These are phyloP conservation scores for Thermoascus crustaceus DNA, from an alignment of 2,329 filamentous ascomycete genomes.

Conservation along the genomic window DNA sequence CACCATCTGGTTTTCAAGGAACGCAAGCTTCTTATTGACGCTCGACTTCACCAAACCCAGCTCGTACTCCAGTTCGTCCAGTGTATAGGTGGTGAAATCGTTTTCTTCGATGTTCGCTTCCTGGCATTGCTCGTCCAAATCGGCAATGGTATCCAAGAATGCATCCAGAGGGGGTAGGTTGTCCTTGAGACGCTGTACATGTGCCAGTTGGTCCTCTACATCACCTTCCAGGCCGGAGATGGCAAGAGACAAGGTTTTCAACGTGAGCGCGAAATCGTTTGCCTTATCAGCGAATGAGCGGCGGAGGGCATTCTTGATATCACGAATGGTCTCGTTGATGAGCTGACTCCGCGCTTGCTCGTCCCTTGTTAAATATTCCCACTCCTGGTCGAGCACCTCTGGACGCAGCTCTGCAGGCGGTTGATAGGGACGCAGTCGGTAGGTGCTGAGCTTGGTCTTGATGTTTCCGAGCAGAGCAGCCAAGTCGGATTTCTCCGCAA, in stretches of 20 bases:
- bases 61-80: slow-evolving; percentile 93
- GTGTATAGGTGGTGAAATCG: slow-evolving; percentile 98
- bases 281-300: slow-evolving; percentile 95
- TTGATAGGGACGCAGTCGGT: slow-evolving; percentile 81
- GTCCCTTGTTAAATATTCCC: slow-evolving; percentile 68
- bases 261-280: slow-evolving; percentile 90
- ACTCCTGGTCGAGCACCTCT: slow-evolving; percentile 74
- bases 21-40: slow-evolving; percentile 91
- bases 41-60: slow-evolving; percentile 82
- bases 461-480: slow-evolving; percentile 92
- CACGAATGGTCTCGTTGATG: slow-evolving; percentile 96
- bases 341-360: slow-evolving; percentile 85
- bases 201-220: slow-evolving; percentile 84
- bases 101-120: slow-evolving; percentile 99
- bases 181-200: slow-evolving; percentile 75
- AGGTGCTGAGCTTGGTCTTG: slow-evolving; percentile 96
- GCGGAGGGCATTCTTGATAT: slow-evolving; percentile 93
- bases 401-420: slow-evolving; percentile 76
- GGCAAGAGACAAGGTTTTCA: slow-evolving; percentile 89
- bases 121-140: slow-evolving; percentile 77
- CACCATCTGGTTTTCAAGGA: slow-evolving; percentile 97
- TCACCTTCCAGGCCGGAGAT: slow-evolving; percentile 97
- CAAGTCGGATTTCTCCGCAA: slow-evolving; percentile 93
- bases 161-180: slow-evolving; percentile 84
- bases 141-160: slow-evolving; percentile 80